Evolutionary conservation across 2,329 filamentous ascomycete species (phyloP).

Genomic region (Penicillium brevicompactum): DNA sequence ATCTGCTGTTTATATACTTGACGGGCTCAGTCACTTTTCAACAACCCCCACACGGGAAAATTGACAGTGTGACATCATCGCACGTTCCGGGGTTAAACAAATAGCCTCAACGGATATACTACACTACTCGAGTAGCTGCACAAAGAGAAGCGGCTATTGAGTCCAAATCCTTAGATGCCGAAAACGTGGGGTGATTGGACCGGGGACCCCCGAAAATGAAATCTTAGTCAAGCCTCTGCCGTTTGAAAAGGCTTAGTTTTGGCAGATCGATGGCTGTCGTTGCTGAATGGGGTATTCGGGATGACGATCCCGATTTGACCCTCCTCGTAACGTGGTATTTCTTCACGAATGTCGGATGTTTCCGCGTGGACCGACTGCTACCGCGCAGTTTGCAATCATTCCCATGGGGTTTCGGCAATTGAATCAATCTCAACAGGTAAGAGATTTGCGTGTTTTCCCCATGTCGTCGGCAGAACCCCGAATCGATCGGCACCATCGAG

Average conservation of each 20-base stretch:
- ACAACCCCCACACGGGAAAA: background rate
- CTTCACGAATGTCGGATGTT: background rate
- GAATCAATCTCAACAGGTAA: background rate
- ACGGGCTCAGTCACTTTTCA: background rate
- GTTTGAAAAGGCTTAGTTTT: background rate
- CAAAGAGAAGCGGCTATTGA: background rate
- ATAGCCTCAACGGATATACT: background rate
- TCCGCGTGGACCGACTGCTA: background rate
- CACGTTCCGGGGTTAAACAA: background rate
- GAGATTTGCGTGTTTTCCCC: background rate
- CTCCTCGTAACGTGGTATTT: background rate
- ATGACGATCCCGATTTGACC: background rate
- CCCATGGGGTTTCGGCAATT: background rate
- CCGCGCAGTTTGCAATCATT: background rate
- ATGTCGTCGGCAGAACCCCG: background rate
- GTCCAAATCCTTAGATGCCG: background rate
- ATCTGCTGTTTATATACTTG: background rate
- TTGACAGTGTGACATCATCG: background rate
- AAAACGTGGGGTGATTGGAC: background rate
- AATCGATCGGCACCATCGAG: background rate
- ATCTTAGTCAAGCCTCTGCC: background rate
- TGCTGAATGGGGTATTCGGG: background rate
- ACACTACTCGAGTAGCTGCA: background rate
- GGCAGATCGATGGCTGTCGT: background rate
- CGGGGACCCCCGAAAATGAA: background rate